These are phyloP conservation scores for Suillus fuscotomentosus DNA, from an alignment of 768 basidiomycete species.

Conservation along the genomic window DNA sequence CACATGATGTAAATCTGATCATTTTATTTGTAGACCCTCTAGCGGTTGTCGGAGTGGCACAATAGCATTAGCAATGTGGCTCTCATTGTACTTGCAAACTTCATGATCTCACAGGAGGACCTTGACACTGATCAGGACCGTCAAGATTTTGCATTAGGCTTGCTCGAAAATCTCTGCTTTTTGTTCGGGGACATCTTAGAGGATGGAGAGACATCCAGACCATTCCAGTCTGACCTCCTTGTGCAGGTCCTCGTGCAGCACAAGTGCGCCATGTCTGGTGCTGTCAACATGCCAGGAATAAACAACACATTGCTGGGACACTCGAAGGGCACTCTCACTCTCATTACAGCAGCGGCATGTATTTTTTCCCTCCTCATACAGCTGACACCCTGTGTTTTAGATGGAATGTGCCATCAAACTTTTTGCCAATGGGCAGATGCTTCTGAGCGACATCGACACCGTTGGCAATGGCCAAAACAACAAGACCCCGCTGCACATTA, in stretches of 20 bases:
- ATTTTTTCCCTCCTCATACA: no score
- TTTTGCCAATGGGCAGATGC: not conserved
- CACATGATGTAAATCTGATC: no score
- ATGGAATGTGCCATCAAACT: not conserved
- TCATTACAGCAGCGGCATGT: not conserved
- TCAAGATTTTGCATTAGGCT: not conserved
- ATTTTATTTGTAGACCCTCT: not conserved
- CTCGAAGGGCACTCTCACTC: not conserved
- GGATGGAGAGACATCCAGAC: not conserved
- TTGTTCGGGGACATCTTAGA: conserved; percentile 1
- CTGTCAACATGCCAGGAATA: not conserved
- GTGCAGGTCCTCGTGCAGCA: not conserved
- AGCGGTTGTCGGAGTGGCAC: not conserved
- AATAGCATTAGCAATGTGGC: not conserved
- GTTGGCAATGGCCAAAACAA: not conserved
- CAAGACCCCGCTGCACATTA: not conserved
- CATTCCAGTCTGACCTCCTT: not conserved
- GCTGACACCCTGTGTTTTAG: not conserved
- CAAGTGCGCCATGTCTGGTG: not conserved
- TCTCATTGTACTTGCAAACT: not conserved
- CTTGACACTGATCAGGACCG: not conserved
- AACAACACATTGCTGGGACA: not conserved
- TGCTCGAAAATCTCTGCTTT: not conserved
- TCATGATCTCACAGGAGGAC: not conserved
- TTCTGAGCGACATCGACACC: not conserved